These are phyloP conservation scores for Talaromyces sp. DNA, from an alignment of 2,329 filamentous ascomycete genomes.

Conservation along the genomic window DNA sequence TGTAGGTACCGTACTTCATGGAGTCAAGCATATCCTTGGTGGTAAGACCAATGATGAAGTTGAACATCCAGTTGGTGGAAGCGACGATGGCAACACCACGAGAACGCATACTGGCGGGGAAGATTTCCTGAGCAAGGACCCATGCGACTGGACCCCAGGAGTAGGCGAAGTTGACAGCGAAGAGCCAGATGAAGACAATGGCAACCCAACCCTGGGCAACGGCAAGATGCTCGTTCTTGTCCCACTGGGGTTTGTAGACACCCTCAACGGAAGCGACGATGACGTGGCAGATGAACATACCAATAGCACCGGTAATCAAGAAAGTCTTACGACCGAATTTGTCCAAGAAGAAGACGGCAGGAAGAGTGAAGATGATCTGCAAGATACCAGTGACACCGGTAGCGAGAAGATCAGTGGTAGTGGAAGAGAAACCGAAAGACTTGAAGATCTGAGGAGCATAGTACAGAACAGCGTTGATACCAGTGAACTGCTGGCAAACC, in stretches of 20 bases:
- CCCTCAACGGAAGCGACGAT: slow-evolving; percentile 54
- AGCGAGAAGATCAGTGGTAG: slow-evolving; percentile 27
- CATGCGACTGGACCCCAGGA: slow-evolving; percentile 38
- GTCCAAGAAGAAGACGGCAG: slow-evolving; percentile 37
- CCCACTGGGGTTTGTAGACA: slow-evolving; percentile 59
- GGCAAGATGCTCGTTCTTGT: slow-evolving; percentile 39
- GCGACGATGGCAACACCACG: slow-evolving; percentile 37
- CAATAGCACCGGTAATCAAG: slow-evolving; percentile 53
- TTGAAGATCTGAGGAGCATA: slow-evolving; percentile 30
- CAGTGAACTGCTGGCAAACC: slow-evolving; percentile 35
- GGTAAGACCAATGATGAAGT: slow-evolving; percentile 37
- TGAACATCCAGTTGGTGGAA: slow-evolving; percentile 40
- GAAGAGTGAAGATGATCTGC: slow-evolving; percentile 37
- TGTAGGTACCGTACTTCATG: slow-evolving; percentile 37
- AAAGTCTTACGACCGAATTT: slow-evolving; percentile 39
- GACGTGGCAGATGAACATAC: slow-evolving; percentile 69
- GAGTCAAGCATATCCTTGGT: slow-evolving; percentile 33
- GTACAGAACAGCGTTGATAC: slow-evolving; percentile 39
- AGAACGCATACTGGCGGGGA: slow-evolving; percentile 36
- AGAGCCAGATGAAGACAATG: slow-evolving; percentile 61
- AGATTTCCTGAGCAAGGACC: slow-evolving; percentile 54
- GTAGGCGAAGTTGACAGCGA: slow-evolving; percentile 43
- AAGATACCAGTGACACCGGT: slow-evolving; percentile 32
- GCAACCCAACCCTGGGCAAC: slow-evolving; percentile 64
- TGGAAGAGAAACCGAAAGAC: slow-evolving; percentile 26